phyloP scores from a whole-genome alignment of 768 basidiomycete genomes.

The Lentinula raphanica region DNA sequence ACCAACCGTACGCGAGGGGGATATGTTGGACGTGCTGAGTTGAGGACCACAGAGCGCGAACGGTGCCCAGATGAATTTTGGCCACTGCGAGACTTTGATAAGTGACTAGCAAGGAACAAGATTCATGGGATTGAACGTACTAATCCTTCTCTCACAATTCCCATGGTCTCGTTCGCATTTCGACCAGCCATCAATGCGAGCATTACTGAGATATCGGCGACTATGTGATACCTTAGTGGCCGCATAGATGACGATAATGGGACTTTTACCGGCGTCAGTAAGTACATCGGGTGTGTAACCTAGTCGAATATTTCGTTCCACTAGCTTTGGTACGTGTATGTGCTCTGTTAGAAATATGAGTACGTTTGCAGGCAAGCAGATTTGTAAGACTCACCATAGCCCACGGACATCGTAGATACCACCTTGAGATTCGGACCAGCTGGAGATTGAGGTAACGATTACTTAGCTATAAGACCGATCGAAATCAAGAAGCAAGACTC shows the following conservation, averaged over 20 bases:
- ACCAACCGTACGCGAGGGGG: conserved; percentile 58
- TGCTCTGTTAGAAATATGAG: conserved; percentile 57
- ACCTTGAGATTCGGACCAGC: conserved; percentile 73
- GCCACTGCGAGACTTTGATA: conserved; percentile 54
- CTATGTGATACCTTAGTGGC: conserved; percentile 31
- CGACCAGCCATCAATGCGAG: conserved; percentile 90
- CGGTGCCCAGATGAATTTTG: conserved; percentile 70
- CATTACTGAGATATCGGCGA: conserved; percentile 89
- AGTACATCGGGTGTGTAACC: conserved; percentile 95
- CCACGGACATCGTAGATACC: conserved; percentile 93
- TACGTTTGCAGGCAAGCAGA: not conserved
- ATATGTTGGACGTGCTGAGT: conserved; percentile 40
- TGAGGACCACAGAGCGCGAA: conserved; percentile 84
- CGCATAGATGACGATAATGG: not conserved
- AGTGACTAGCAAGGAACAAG: not conserved
- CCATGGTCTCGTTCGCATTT: conserved; percentile 60
- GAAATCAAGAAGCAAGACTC: not conserved
- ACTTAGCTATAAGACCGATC: not conserved
- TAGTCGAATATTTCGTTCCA: conserved; percentile 58
- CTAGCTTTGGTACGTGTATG: conserved; percentile 56
- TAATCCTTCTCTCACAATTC: conserved; percentile 63
- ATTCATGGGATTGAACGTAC: conserved; percentile 29
- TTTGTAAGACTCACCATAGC: conserved; percentile 52
- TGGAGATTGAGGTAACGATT: conserved; percentile 17
- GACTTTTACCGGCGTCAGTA: conserved; percentile 71